Base-by-base conservation (phyloP, 192 early-diverging fungal genomes). In the Coemansia reversa region DNA sequence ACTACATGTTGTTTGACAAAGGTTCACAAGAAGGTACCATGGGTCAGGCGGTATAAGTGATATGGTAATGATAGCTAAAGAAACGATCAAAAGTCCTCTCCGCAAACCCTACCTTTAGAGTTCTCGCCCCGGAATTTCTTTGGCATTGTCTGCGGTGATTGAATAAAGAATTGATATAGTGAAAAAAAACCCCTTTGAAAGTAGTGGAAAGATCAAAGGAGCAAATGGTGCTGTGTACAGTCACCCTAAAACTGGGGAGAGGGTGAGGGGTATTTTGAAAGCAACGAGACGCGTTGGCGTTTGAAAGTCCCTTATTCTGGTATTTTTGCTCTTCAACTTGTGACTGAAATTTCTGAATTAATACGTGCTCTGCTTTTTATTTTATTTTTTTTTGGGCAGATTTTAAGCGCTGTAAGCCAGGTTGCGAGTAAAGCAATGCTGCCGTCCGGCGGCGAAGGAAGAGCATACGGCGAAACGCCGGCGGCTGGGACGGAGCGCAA, bases 61-160 rank as follows among this genome's bases (percentile, higher is more conserved):
- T 32, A 48, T 14, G 60, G 18, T 5, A 11, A 51, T 29, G 51
- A 33, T 14, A n/a, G 45, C 25, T 42, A 35, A 18, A 23, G 8
- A 5, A 22, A n/a, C 12, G 12, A n/a, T 4, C 16, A 2, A 2
- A 5, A 1, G 19, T 30, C 23, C 25, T 39, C 64, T 55, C 4
- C 22, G 16, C 18, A 24, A 5, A 3, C 22, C 45, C 51, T 72
- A 82, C 84, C 84, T 83, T 67, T 86, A 39, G 66, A 68, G 67
- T 85, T 86, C 56, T 74, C 78, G 27, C 83, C 84, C 16, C 42
- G 39, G 72, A 84, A 85, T 79, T 84, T 86, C 65, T 86, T 86
- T 24, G 77, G 63, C 84, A 86, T 86, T 66, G 20, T 58, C 14
- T 33, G 39, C 19, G 7, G 19, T 12, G 8, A 45, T 11, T 30